These are phyloP conservation scores for Fusarium irregulare DNA, from an alignment of 2,329 filamentous ascomycete genomes.

Conservation along the genomic window DNA sequence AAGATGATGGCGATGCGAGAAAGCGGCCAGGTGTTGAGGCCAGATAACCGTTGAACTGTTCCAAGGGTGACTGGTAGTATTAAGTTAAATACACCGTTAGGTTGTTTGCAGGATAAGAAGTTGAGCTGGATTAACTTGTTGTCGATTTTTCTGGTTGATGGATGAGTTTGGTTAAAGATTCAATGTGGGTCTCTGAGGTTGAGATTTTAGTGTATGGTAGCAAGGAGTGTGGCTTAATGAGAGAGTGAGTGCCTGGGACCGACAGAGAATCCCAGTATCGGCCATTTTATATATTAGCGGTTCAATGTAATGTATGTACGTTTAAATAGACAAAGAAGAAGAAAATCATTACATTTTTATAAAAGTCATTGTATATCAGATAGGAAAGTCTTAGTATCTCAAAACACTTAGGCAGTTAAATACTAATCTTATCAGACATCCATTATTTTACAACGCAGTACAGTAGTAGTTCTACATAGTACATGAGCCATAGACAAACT, in stretches of 20 bases:
- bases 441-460: not conserved
- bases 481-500: not conserved
- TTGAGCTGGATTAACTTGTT: constrained; percentile 8
- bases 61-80: not conserved
- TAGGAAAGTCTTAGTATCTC: not conserved
- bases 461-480: not conserved
- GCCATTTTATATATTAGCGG: not conserved
- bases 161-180: constrained; percentile 43
- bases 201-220: constrained; percentile 44
- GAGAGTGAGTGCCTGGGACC: not conserved
- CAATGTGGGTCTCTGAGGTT: constrained; percentile 46
- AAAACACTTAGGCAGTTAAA: not conserved
- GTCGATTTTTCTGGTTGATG: constrained; percentile 17
- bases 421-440: not conserved
- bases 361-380: not conserved
- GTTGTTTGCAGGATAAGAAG: not conserved
- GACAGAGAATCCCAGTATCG: not conserved
- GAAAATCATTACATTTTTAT: not conserved
- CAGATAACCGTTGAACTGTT: not conserved
- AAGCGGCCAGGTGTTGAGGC: not conserved
- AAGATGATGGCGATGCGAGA: constrained; percentile 13
- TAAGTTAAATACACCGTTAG: not conserved
- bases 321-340: too few relatives aligned
- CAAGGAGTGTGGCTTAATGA: not conserved
- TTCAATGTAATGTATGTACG: not conserved